Evolutionary conservation across 2,329 filamentous ascomycete genomes (phyloP), one percentile per base, ranked within the genome.

Genomic region (Endothia cerciana): DNA sequence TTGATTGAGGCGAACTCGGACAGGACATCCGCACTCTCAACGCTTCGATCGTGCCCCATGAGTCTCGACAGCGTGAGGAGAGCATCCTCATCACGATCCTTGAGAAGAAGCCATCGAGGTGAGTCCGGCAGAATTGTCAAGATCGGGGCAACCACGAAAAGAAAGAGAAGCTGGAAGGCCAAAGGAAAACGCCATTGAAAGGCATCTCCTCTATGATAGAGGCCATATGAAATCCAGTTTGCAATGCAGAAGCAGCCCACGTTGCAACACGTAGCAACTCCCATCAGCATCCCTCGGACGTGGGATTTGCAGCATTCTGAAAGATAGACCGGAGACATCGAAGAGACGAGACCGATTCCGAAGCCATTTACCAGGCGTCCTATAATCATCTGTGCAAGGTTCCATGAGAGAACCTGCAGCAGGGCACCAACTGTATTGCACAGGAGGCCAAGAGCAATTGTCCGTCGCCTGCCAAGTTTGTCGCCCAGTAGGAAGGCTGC

Each of bases 71-170:
- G 80, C 4, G 85, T 82, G 6, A 80, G 75, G n/a, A 83, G 76
- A 0, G 86, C 86, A 65, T 88, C 80, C 13, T 87, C 83, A 19
- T 83, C 79, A n/a, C 83, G 82, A 66, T 86, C 83, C 64, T 86
- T 70, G 10, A 82, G 73, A 25, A 85, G 72, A n/a, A 85, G 72
- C 80, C 81, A 87, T 45, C 84, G 79, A 0, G 84, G 83, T 0
- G 79, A 82, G 69, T 86, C 84, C 2, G 81, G 81, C 3, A 77
- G 73, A 36, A 76, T 72, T 0, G 72, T 62, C 1, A 78, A 71
- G 19, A 74, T 63, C 1, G 72, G 71, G 10, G 73, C 69, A 40
- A 80, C 72, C 33, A 78, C 72, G 22, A 77, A 71, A 2, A 78
- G 76, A 19, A 75, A 73, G 15, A 72, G 63, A 40, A 72, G 70